phyloP scores from a whole-genome alignment of 2,329 filamentous ascomycete genomes.

The Ascochyta lentis region DNA sequence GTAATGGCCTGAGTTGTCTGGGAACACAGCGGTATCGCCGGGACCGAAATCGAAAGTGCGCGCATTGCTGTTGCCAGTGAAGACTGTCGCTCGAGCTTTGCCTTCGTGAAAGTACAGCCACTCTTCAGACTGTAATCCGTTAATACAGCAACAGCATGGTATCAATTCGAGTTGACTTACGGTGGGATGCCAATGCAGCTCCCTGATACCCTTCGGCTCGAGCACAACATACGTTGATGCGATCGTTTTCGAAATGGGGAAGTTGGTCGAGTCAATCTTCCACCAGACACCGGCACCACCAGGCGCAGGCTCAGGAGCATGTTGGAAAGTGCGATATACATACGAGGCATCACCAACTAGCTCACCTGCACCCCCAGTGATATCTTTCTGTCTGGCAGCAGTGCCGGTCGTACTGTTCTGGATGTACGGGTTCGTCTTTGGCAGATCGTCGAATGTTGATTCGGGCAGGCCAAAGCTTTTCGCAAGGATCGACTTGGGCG shows the following conservation, averaged over 20 bases:
- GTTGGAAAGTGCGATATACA: slow-evolving; percentile 65
- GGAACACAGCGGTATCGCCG: slow-evolving; percentile 73
- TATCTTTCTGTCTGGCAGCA: slow-evolving; percentile 52
- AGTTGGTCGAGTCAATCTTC: slow-evolving; percentile 72
- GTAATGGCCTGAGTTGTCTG: slow-evolving; percentile 71
- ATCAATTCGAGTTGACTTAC: slow-evolving; percentile 47
- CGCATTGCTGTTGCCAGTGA: slow-evolving; percentile 66
- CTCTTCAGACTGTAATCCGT: slow-evolving; percentile 58
- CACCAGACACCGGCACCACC: slow-evolving; percentile 67
- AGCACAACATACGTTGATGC: slow-evolving; percentile 70
- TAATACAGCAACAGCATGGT: neutral
- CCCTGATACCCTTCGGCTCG: slow-evolving; percentile 67
- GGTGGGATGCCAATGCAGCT: slow-evolving; percentile 75
- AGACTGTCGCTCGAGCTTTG: slow-evolving; percentile 67
- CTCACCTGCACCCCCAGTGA: slow-evolving; percentile 56
- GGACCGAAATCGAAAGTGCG: slow-evolving; percentile 71
- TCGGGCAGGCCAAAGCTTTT: slow-evolving; percentile 72
- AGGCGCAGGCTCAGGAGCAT: slow-evolving; percentile 63
- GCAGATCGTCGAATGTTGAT: slow-evolving; percentile 65
- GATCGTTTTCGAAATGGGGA: slow-evolving; percentile 70
- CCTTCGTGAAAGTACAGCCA: slow-evolving; percentile 76
- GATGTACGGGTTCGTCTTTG: slow-evolving; percentile 67
- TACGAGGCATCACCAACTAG: slow-evolving; percentile 66
- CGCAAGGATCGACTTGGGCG: slow-evolving; percentile 67
- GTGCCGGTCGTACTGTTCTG: slow-evolving; percentile 57